phyloP scores from a whole-genome alignment of 164 flowering plant species.

The Houttuynia cordata region DNA sequence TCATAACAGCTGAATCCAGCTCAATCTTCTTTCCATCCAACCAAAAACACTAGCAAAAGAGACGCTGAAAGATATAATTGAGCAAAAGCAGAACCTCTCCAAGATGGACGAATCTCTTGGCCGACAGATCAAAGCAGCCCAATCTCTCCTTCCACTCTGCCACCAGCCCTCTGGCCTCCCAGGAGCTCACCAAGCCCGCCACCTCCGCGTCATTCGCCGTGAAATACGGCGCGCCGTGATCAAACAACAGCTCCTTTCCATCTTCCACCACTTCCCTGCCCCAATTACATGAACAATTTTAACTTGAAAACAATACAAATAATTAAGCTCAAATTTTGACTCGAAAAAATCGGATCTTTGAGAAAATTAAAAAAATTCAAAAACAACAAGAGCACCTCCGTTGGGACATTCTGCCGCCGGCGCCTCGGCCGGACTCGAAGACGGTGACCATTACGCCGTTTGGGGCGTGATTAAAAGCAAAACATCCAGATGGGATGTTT shows the following conservation, averaged over 20 bases:
- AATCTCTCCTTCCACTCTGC: conserved; percentile 67
- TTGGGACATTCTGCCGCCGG: conserved; percentile 88
- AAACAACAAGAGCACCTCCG: conserved; percentile 37
- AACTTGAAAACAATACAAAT: not conserved
- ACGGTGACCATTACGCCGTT: conserved; percentile 49
- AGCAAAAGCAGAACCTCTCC: conserved; percentile 33
- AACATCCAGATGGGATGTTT: too few species aligned
- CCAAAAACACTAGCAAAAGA: not conserved
- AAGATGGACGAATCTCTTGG: conserved; percentile 26
- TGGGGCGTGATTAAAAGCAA: too few species aligned
- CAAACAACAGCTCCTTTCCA: conserved; percentile 64
- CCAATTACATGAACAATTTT: not conserved
- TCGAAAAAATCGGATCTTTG: not conserved
- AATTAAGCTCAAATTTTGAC: not conserved
- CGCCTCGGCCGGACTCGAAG: conserved; percentile 79
- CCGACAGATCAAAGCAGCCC: conserved; percentile 37
- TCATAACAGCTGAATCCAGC: too few species aligned
- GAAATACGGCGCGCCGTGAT: conserved; percentile 79
- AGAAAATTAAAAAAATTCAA: not conserved
- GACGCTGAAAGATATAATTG: not conserved
- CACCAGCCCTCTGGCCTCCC: conserved; percentile 67
- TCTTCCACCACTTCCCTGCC: conserved; percentile 57
- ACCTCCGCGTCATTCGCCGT: conserved; percentile 28
- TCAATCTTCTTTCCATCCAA: too few species aligned
- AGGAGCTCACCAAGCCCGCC: conserved; percentile 32